Evolutionary conservation across 495 filamentous ascomycete species (phyloP).

Genomic region (Podospora didyma): DNA sequence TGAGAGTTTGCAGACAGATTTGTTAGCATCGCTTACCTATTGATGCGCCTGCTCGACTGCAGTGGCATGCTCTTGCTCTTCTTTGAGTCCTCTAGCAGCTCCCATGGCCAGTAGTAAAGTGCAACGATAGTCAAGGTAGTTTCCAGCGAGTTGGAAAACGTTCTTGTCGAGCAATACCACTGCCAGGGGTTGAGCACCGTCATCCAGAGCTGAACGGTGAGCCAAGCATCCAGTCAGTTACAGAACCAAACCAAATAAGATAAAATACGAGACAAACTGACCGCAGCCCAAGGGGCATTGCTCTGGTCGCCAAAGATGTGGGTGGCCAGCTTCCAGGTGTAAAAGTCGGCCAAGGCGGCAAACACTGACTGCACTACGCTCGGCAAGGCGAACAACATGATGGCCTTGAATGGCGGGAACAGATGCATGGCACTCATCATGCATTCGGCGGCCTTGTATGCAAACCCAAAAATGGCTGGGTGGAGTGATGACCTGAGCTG

Average conservation of each 20-base stretch:
- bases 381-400: slow-evolving; percentile 67
- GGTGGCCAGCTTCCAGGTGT: slow-evolving; percentile 79
- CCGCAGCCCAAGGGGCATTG: slow-evolving; percentile 63
- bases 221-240: not conserved
- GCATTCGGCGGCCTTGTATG: slow-evolving; percentile 61
- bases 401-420: slow-evolving; percentile 47
- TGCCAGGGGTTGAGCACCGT: slow-evolving; percentile 87
- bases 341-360: slow-evolving; percentile 78
- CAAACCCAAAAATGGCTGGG: slow-evolving; percentile 73
- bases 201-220: slow-evolving; percentile 53
- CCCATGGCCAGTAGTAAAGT: slow-evolving; percentile 85
- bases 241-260: not conserved
- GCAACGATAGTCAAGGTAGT: slow-evolving; percentile 80
- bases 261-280: slow-evolving; percentile 33
- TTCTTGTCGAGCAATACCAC: slow-evolving; percentile 91
- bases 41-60: slow-evolving; percentile 23
- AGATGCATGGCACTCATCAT: slow-evolving; percentile 48
- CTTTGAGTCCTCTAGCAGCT: slow-evolving; percentile 37
- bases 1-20: too few species aligned
- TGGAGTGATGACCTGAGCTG: slow-evolving; percentile 91
- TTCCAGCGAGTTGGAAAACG: slow-evolving; percentile 91
- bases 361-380: slow-evolving; percentile 72
- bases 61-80: slow-evolving; percentile 18
- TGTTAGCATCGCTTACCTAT: slow-evolving; percentile 19
- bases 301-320: slow-evolving; percentile 65